Evolutionary conservation across 805 yeast species (phyloP).

Genomic region (Jamesozyma piceae): DNA sequence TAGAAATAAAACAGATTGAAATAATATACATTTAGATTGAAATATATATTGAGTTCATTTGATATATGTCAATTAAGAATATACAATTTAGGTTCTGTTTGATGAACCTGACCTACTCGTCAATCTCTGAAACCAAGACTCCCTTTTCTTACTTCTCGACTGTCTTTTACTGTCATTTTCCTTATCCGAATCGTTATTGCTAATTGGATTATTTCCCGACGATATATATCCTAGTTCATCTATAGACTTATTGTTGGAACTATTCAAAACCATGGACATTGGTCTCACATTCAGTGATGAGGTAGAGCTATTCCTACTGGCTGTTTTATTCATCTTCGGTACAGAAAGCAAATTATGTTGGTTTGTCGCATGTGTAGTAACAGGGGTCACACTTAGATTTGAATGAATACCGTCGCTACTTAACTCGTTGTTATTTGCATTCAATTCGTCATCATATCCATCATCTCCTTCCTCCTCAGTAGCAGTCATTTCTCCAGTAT

Average conservation of each 20-base stretch:
- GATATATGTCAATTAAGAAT: no score
- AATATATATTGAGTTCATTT: background rate
- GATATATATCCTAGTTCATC: constrained; percentile 14
- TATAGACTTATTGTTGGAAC: constrained; percentile 13
- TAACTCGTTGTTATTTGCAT: background rate
- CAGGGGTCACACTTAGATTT: background rate
- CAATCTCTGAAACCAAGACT: constrained; percentile 39
- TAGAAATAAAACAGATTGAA: background rate
- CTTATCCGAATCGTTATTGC: background rate
- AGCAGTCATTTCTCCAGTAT: constrained; percentile 23
- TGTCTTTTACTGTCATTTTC: constrained; percentile 7
- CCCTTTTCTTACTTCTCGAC: constrained; percentile 28
- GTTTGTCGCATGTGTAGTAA: background rate
- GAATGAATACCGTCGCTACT: background rate
- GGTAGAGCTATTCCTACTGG: constrained; percentile 18
- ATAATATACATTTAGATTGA: background rate
- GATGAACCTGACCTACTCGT: constrained; percentile 31
- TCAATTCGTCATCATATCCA: constrained; percentile 13
- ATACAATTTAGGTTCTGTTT: constrained; percentile 2
- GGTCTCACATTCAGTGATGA: constrained; percentile 17
- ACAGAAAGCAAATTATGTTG: constrained; percentile 9
- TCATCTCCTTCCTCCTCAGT: constrained; percentile 28
- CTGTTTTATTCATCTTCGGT: constrained; percentile 13
- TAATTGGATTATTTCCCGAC: background rate
- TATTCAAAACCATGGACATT: constrained; percentile 14